These are phyloP conservation scores for Melanogaster broomeanus DNA, from an alignment of 768 basidiomycete species.

Conservation along the genomic window DNA sequence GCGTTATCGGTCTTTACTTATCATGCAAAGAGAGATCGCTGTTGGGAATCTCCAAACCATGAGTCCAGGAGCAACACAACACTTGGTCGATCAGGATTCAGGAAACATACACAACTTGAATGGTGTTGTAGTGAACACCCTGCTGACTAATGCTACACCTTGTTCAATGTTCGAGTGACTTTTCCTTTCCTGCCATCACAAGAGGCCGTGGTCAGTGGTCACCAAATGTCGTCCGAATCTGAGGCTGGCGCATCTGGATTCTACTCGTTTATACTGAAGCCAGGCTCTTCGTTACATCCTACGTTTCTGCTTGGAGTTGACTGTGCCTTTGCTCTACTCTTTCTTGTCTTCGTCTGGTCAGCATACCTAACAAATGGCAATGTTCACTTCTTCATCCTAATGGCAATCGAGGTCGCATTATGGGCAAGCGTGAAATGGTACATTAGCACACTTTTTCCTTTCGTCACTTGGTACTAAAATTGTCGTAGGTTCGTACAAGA, in stretches of 20 bases:
- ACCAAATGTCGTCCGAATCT: constrained; percentile 22
- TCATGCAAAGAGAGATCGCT: too few relatives aligned
- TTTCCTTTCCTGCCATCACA: constrained; percentile 11
- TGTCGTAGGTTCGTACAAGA: constrained; percentile 66
- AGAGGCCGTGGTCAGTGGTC: not conserved
- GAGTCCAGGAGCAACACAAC: too few relatives aligned
- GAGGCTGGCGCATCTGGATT: constrained; percentile 31
- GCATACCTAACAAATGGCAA: constrained; percentile 64
- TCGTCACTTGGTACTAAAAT: constrained; percentile 5
- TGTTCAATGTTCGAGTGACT: too few relatives aligned
- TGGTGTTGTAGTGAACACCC: too few relatives aligned
- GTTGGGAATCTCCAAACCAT: too few relatives aligned
- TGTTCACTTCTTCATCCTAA: constrained; percentile 65
- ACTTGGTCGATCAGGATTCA: too few relatives aligned
- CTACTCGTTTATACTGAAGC: constrained; percentile 60
- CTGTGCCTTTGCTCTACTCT: constrained; percentile 55
- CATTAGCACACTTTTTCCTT: constrained; percentile 16
- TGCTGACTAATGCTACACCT: too few relatives aligned
- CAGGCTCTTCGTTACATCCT: constrained; percentile 77
- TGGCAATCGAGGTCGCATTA: constrained; percentile 62
- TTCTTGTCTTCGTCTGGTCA: constrained; percentile 60
- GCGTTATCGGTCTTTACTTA: too few relatives aligned
- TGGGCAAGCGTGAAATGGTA: constrained; percentile 87
- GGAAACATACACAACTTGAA: too few relatives aligned
- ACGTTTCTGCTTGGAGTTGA: constrained; percentile 67